phyloP scores from a whole-genome alignment of 257 asterid species.

The Marsdenia floribunda region DNA sequence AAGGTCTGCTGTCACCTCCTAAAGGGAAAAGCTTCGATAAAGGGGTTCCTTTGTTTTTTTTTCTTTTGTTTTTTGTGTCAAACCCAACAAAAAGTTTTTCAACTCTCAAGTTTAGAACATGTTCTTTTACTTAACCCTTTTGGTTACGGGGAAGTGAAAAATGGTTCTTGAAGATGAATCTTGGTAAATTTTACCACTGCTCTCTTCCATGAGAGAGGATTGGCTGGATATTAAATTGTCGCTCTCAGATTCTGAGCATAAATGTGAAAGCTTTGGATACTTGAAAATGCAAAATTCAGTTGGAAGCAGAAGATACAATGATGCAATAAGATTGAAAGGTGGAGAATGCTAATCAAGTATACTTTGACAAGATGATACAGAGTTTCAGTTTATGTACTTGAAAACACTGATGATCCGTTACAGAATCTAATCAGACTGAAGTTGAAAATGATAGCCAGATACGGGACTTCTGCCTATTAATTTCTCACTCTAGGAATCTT shows the following conservation, averaged over 20 bases:
- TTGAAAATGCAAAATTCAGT: not conserved
- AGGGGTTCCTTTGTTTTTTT: not conserved
- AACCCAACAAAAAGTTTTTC: not conserved
- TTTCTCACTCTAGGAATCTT: not conserved
- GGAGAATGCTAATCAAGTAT: not conserved
- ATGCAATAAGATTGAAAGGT: not conserved
- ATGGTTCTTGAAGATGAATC: not conserved
- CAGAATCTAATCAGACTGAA: conserved; percentile 5
- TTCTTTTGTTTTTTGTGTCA: not conserved
- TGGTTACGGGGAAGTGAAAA: not conserved
- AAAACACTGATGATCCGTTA: not conserved
- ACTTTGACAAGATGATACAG: not conserved
- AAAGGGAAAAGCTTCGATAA: not conserved
- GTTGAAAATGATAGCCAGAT: not conserved
- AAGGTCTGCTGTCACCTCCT: not conserved
- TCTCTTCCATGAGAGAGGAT: not conserved
- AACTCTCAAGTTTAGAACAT: not conserved
- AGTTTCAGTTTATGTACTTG: not conserved
- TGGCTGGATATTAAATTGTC: no score
- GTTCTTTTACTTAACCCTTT: not conserved
- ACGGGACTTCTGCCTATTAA: not conserved
- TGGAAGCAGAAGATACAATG: not conserved
- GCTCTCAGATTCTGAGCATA: not conserved
- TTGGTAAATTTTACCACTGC: not conserved
- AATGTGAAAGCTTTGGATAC: no score